These are phyloP conservation scores for Pythium insidiosum DNA, from an alignment of 352 stramenopile genomes.

Conservation along the genomic window DNA sequence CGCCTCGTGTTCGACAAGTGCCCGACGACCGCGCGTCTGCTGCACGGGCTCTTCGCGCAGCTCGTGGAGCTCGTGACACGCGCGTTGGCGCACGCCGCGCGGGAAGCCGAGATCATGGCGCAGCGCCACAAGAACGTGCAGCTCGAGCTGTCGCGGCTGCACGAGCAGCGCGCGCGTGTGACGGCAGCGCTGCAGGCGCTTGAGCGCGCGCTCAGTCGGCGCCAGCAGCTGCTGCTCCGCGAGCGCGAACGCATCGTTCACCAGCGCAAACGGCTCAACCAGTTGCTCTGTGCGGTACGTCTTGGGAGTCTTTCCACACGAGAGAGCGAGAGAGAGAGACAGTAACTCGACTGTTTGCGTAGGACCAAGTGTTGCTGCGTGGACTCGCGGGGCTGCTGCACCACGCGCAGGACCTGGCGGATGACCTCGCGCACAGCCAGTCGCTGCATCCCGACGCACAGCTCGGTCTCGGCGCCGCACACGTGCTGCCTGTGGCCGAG, in stretches of 20 bases:
- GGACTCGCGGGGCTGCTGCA: conserved; percentile 21
- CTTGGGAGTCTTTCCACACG: too few relatives aligned
- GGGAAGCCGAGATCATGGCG: conserved; percentile 23
- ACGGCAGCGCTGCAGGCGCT: conserved; percentile 18
- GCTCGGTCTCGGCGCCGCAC: background rate
- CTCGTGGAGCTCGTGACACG: conserved; percentile 18
- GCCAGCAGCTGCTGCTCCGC: conserved; percentile 25
- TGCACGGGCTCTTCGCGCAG: conserved; percentile 38
- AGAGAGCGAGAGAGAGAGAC: too few relatives aligned
- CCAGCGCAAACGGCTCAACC: conserved; percentile 41
- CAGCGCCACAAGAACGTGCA: conserved; percentile 38
- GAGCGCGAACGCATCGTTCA: conserved; percentile 39
- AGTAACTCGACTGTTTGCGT: too few relatives aligned
- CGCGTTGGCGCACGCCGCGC: conserved; percentile 22
- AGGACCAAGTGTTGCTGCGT: conserved; percentile 34
- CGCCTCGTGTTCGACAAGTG: conserved; percentile 50
- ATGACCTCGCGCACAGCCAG: conserved; percentile 17
- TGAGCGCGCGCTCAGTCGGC: conserved; percentile 23
- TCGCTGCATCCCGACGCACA: background rate
- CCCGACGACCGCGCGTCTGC: conserved; percentile 38
- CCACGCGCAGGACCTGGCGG: conserved; percentile 20
- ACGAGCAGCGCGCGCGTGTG: conserved; percentile 12
- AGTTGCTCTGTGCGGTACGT: conserved; percentile 31
- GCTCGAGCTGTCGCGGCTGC: conserved; percentile 23
- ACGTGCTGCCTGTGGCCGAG: too few relatives aligned